A percentile compares a stretch with the other conserved stretches of the same genome.
These are phyloP conservation scores for Pseudonitzschia delicatissima DNA, from an alignment of 108 stramenopile genomes.

Conservation along the genomic window DNA sequence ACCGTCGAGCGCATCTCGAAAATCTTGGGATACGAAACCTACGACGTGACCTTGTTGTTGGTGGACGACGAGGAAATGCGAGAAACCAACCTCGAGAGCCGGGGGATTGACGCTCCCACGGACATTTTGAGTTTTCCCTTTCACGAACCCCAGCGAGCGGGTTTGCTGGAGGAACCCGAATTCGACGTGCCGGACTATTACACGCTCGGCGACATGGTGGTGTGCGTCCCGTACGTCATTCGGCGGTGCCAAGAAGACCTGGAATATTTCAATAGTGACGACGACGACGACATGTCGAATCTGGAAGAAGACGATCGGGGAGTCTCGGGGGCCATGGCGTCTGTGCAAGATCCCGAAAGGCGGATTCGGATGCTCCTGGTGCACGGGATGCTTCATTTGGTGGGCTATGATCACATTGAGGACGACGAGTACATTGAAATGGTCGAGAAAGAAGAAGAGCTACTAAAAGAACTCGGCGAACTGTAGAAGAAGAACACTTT, in stretches of 20 bases:
- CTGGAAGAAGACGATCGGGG: slow-evolving; percentile 67
- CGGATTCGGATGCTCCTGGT: slow-evolving; percentile 69
- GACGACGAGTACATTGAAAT: slow-evolving; percentile 93
- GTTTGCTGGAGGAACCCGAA: slow-evolving; percentile 57
- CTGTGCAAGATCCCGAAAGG: slow-evolving; percentile 51
- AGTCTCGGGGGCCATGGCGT: slow-evolving; percentile 85
- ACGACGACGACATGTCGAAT: slow-evolving; percentile 33
- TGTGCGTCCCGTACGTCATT: slow-evolving; percentile 87
- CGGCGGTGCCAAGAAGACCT: slow-evolving; percentile 23
- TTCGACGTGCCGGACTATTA: slow-evolving; percentile 79
- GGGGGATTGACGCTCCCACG: slow-evolving; percentile 65
- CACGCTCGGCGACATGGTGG: slow-evolving; percentile 87
- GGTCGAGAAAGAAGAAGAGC: slow-evolving; percentile 9
- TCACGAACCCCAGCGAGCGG: slow-evolving; percentile 47
- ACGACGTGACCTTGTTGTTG: slow-evolving; percentile 60
- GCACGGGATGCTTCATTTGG: slow-evolving; percentile 95
- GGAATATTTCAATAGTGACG: slow-evolving; percentile 34
- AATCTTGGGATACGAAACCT: slow-evolving; percentile 66
- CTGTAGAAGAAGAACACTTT: no score
- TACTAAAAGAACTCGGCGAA: slow-evolving; percentile 59
- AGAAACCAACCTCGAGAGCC: slow-evolving; percentile 64
- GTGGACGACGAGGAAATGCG: slow-evolving; percentile 72
- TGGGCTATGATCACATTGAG: slow-evolving; percentile 94
- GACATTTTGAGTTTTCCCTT: slow-evolving; percentile 90
- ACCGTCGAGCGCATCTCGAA: slow-evolving; percentile 50